A percentile compares a stretch with the other conserved stretches of the same genome.
Evolutionary conservation across 495 filamentous ascomycete species (phyloP).

Genomic region (Immersiella caudata): DNA sequence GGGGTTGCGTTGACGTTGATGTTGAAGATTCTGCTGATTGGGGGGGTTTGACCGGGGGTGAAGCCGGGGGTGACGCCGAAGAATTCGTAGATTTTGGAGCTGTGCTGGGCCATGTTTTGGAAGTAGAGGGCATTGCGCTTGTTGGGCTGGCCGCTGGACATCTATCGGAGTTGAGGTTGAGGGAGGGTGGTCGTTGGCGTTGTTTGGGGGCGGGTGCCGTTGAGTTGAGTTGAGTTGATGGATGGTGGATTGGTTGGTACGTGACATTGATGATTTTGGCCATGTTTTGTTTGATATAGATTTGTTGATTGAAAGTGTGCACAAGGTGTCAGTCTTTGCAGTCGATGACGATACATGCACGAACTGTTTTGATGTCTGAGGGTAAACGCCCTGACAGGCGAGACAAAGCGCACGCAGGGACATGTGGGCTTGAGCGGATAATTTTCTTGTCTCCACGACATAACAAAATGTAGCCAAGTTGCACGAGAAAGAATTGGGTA

Average conservation of each 20-base stretch:
- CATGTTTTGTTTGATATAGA: too few species aligned
- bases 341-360: background rate
- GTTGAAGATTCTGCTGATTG: slow-evolving; percentile 12
- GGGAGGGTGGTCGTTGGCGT: background rate
- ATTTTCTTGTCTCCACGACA: too few species aligned
- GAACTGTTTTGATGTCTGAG: background rate
- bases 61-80: slow-evolving; percentile 29
- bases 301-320: too few species aligned
- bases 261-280: background rate
- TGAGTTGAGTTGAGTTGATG: too few species aligned
- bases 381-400: background rate
- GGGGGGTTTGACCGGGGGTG: slow-evolving; percentile 17
- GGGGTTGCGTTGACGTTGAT: background rate
- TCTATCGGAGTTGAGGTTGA: background rate
- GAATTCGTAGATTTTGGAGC: slow-evolving; percentile 34
- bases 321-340: background rate
- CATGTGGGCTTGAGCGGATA: too few species aligned
- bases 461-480: too few species aligned
- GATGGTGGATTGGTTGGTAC: background rate
- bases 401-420: background rate
- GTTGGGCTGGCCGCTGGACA: background rate
- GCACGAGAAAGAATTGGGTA: too few species aligned
- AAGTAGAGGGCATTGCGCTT: slow-evolving; percentile 17
- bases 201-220: background rate
- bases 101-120: slow-evolving; percentile 20